Conservation (phyloP, 768 basidiomycete genomes). For the Boletus rubroflammeus region DNA sequence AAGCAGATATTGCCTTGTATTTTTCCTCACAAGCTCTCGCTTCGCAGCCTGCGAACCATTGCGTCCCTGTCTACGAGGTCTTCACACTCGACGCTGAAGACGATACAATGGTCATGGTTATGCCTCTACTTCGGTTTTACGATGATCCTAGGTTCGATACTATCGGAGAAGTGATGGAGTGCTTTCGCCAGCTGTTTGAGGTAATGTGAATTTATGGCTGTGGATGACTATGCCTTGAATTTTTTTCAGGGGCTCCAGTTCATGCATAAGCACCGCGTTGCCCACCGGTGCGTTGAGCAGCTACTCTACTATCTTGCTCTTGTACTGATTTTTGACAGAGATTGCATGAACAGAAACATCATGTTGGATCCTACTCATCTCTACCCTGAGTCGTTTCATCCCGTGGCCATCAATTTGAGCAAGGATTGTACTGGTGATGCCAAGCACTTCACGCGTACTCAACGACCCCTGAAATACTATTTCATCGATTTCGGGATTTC, state of each 20-base stretch:
- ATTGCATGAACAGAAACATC: constrained; percentile 30
- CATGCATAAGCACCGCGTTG: constrained; percentile 34
- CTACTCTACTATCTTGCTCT: too few relatives aligned
- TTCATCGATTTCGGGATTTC: constrained; percentile 39
- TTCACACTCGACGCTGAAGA: constrained; percentile 4
- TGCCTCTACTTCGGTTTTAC: constrained; percentile 28
- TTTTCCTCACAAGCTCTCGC: constrained; percentile 14
- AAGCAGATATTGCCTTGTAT: constrained; percentile 21
- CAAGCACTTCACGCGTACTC: constrained; percentile 30
- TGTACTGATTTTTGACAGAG: constrained; percentile 12
- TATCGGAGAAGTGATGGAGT: constrained; percentile 18
- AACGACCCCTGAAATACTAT: constrained; percentile 30
- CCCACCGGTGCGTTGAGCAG: constrained; percentile 21
- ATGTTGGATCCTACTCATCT: constrained; percentile 28
- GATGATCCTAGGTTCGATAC: constrained; percentile 16
- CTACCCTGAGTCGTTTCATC: constrained; percentile 29
- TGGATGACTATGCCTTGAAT: not conserved
- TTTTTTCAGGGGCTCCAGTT: constrained; percentile 31
- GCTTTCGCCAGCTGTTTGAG: constrained; percentile 31
- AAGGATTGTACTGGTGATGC: constrained; percentile 17
- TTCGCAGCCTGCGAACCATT: constrained; percentile 20
- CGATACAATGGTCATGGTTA: constrained; percentile 21
- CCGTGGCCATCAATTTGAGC: constrained; percentile 4
- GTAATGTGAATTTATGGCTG: constrained; percentile 1
- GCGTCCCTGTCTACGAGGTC: constrained; percentile 24